Evolutionary conservation across 2,329 filamentous ascomycete genomes (phyloP).

Genomic region (Ophiocordyceps camponoti-rufipedis): DNA sequence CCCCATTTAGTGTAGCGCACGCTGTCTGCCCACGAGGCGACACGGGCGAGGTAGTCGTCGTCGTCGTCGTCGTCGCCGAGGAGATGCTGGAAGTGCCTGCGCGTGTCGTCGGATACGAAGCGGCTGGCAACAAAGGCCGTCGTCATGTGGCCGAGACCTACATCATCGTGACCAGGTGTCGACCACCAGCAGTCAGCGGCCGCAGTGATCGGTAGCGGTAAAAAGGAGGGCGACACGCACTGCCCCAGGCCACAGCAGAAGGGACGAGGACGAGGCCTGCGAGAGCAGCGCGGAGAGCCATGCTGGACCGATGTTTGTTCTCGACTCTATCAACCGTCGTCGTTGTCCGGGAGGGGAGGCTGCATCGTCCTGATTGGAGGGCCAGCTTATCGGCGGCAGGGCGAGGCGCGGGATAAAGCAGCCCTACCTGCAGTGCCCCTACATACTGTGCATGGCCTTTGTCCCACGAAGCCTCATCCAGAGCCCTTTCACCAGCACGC

Average conservation of each 20-base stretch:
- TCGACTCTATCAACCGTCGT: not conserved
- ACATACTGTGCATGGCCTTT: too few species aligned
- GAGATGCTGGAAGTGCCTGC: slow-evolving; percentile 36
- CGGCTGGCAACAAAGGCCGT: slow-evolving; percentile 44
- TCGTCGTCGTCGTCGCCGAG: slow-evolving; percentile 34
- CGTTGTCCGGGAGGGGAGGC: not conserved
- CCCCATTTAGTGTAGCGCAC: slow-evolving; percentile 47
- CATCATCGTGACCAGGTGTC: not conserved
- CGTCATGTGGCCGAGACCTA: slow-evolving; percentile 46
- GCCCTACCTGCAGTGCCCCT: too few species aligned
- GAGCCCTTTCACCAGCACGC: too few species aligned
- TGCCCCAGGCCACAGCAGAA: slow-evolving; percentile 18
- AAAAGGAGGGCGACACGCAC: slow-evolving; percentile 11
- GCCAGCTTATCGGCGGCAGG: not conserved
- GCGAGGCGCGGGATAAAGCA: not conserved
- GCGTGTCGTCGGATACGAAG: slow-evolving; percentile 38
- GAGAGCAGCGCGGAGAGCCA: not conserved
- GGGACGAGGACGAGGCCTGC: not conserved
- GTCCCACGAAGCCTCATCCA: too few species aligned
- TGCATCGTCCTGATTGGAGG: not conserved
- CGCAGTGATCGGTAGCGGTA: not conserved
- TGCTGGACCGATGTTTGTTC: not conserved
- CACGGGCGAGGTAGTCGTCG: slow-evolving; percentile 39
- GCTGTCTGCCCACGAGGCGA: slow-evolving; percentile 51
- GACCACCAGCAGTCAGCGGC: not conserved